Evolutionary conservation across 2,329 filamentous ascomycete species (phyloP).

Genomic region (Huntiella bhutanensis): DNA sequence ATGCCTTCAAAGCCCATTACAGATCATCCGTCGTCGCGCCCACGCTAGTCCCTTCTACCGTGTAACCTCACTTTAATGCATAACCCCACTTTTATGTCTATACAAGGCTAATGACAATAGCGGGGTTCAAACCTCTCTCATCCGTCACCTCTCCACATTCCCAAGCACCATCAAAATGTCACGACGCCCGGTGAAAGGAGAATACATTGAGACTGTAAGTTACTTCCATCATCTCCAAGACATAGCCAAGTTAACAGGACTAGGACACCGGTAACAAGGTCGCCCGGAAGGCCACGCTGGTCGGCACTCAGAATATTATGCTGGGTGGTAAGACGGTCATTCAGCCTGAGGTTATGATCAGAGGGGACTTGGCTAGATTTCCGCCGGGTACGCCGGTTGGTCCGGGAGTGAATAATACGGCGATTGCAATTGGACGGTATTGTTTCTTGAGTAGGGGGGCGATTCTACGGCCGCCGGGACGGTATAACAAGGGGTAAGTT

Average conservation of each 20-base stretch:
- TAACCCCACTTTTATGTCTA: too few relatives aligned
- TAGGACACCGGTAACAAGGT: constrained; percentile 98
- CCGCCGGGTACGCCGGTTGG: constrained; percentile 24
- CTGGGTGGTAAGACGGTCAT: constrained; percentile 92
- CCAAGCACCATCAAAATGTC: constrained; percentile 30
- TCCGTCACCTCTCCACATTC: too few relatives aligned
- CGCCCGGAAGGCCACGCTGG: constrained; percentile 73
- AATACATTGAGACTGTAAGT: constrained; percentile 89
- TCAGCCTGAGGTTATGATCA: constrained; percentile 83
- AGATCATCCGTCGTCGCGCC: too few relatives aligned
- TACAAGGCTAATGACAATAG: too few relatives aligned
- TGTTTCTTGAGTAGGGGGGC: constrained; percentile 69
- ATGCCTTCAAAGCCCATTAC: too few relatives aligned
- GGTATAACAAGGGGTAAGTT: constrained; percentile 53
- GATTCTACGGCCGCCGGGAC: constrained; percentile 64
- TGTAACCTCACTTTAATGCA: too few relatives aligned
- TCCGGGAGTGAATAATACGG: constrained; percentile 32
- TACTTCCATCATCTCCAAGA: not conserved
- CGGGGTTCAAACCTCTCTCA: too few relatives aligned
- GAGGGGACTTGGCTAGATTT: constrained; percentile 62
- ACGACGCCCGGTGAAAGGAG: constrained; percentile 60
- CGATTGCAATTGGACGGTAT: constrained; percentile 79
- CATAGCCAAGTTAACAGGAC: constrained; percentile 4
- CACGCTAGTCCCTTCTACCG: too few relatives aligned
- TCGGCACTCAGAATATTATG: constrained; percentile 95